Base-by-base conservation (phyloP, 306 rosid species). In the Rubus idaeus region DNA sequence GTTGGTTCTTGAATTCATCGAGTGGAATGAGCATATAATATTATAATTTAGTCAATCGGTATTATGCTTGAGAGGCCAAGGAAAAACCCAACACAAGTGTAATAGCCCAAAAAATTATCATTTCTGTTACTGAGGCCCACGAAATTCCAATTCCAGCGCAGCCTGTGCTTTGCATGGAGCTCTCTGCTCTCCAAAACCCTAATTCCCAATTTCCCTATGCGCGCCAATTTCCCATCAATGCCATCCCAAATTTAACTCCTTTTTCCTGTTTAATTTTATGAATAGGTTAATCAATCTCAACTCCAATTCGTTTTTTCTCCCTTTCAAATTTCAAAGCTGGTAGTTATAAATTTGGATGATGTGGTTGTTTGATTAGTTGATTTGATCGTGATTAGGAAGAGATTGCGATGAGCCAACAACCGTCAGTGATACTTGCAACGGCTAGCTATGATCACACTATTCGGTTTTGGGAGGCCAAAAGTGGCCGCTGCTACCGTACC, bases 391-490 rank as follows among this genome's bases (percentile, higher is more conserved):
- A 37, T 73, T 40, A 62, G 75, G 60, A 63, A 52, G 17, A 74
- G 40, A 46, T 71, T 68, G 83, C 79, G 76, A 96, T 96, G 99
- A 87, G 83, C 80, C 99, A 92, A 80, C 97, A 96, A 79, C 97
- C 96, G 39, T 87, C 94, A 13, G 99, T 96, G 81, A 82, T 96
- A 62, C 98, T 96, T 71, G 98, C 99, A 20, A 96, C 99, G 26
- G 97, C 98, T 5, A 91, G 98, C 83, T 96, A 96, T 85, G 99
- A 96, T 85, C 99, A 91, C 87, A 88, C 97, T 46, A 91, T 96
- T 86, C 92, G 92, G 58, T 96, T 96, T 81, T 96, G 99, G 99
- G 99, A 96, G 80, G 98, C 99, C 71, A 96, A 92, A 83, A 86
- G 98, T 70, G 98, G 98, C 67, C 98, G 97, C n/a, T 96, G 99